A percentile compares a stretch with the other conserved stretches of the same genome.
Conservation (phyloP, 2,329 filamentous ascomycete species). For the Pseudonectria foliicola region DNA sequence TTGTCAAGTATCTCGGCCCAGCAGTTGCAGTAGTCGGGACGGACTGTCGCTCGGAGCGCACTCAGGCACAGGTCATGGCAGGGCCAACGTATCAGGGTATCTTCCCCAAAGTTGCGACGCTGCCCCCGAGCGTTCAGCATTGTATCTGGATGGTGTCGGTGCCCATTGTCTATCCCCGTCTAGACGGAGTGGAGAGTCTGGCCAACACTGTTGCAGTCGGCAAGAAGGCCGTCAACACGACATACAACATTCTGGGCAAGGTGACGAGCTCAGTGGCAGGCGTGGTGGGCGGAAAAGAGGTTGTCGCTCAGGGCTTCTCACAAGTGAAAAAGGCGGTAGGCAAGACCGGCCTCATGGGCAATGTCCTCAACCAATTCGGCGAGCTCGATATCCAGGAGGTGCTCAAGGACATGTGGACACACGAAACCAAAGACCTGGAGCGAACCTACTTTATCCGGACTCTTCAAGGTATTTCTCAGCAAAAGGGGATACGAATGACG, state of each 20-base stretch:
- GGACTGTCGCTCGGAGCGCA: conserved; percentile 87
- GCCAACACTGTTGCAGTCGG: conserved; percentile 88
- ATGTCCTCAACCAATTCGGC: conserved; percentile 90
- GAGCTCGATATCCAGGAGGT: conserved; percentile 94
- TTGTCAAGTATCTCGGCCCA: conserved; percentile 91
- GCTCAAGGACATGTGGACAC: conserved; percentile 94
- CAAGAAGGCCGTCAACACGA: conserved; percentile 93
- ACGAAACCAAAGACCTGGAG: conserved; percentile 95
- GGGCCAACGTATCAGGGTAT: conserved; percentile 95
- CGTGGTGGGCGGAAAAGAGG: conserved; percentile 88
- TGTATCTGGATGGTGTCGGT: conserved; percentile 95
- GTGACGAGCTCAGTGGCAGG: conserved; percentile 92
- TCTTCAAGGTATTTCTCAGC: conserved; percentile 87
- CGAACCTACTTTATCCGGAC: conserved; percentile 94
- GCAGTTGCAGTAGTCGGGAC: conserved; percentile 83
- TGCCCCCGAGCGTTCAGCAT: conserved; percentile 91
- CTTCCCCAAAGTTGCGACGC: conserved; percentile 86
- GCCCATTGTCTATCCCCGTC: conserved; percentile 79
- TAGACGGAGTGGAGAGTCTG: conserved; percentile 87
- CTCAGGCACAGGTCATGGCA: conserved; percentile 84
- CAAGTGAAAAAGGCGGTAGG: conserved; percentile 95
- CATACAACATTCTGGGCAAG: conserved; percentile 93
- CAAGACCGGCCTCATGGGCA: conserved; percentile 91
- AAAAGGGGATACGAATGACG: conserved; percentile 93
- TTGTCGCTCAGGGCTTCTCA: conserved; percentile 87